Evolutionary conservation across 306 rosid species (phyloP).

Genomic region (Prunus davidiana): DNA sequence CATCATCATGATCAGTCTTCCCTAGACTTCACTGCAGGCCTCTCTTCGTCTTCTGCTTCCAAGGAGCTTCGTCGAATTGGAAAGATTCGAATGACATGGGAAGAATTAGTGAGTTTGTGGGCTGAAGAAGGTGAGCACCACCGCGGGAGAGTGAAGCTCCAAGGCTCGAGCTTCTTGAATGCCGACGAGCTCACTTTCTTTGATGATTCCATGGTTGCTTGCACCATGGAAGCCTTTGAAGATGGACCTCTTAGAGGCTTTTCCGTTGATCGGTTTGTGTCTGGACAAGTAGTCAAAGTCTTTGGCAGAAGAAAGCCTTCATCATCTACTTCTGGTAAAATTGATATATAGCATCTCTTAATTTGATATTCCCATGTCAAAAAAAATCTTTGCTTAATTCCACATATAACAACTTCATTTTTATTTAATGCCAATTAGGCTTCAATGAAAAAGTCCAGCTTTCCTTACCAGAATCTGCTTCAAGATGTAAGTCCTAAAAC

Average conservation of each 20-base stretch:
- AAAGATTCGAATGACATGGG: conserved; percentile 85
- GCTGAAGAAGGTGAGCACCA: conserved; percentile 77
- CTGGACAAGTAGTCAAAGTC: conserved; percentile 89
- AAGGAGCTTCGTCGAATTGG: conserved; percentile 82
- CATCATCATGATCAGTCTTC: conserved; percentile 14
- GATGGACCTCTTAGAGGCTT: conserved; percentile 79
- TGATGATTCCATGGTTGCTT: conserved; percentile 80
- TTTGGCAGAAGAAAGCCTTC: conserved; percentile 82
- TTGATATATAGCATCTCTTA: background rate
- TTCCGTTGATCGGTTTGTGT: conserved; percentile 79
- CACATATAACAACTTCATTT: background rate
- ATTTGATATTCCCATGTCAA: background rate
- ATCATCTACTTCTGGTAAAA: conserved; percentile 48
- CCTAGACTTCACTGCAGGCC: conserved; percentile 38
- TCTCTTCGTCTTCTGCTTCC: conserved; percentile 27
- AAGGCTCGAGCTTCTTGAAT: conserved; percentile 60
- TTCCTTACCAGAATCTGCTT: conserved; percentile 45
- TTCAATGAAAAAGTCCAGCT: conserved; percentile 41
- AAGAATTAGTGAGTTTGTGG: conserved; percentile 88
- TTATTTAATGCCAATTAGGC: conserved; percentile 34
- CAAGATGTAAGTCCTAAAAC: conserved; percentile 51
- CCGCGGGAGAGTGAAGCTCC: conserved; percentile 69
- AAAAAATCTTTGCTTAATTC: background rate
- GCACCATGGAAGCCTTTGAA: conserved; percentile 77
- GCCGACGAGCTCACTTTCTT: conserved; percentile 82